These are phyloP conservation scores for Aspergillus fijiensis DNA, from an alignment of 2,329 filamentous ascomycete species.

Conservation along the genomic window DNA sequence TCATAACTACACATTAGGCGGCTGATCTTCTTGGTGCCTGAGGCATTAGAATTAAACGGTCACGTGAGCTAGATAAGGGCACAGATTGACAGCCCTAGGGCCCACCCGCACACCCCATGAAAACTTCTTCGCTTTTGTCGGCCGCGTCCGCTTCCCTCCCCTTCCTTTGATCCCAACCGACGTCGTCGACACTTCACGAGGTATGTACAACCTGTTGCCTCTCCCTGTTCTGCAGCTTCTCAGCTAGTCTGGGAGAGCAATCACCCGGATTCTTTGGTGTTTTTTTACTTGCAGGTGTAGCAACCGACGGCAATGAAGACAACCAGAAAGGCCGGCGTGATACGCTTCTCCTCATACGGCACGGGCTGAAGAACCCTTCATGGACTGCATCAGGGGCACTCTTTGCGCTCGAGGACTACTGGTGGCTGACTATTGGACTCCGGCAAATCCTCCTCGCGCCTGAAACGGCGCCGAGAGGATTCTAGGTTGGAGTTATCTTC, in stretches of 20 bases:
- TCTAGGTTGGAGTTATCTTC: background rate
- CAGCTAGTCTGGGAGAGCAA: slow-evolving; percentile 48
- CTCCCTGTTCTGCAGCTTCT: slow-evolving; percentile 33
- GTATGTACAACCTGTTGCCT: slow-evolving; percentile 37
- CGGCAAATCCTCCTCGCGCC: slow-evolving; percentile 11
- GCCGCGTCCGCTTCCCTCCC: slow-evolving; percentile 11
- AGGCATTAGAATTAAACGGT: slow-evolving; percentile 12
- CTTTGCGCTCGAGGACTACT: slow-evolving; percentile 65
- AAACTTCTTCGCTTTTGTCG: slow-evolving; percentile 22
- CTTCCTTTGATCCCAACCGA: slow-evolving; percentile 28
- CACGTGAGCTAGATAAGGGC: slow-evolving; percentile 35
- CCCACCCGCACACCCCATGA: slow-evolving; percentile 28
- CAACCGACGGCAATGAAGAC: slow-evolving; percentile 9
- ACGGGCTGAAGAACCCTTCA: slow-evolving; percentile 70
- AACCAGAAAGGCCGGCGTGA: slow-evolving; percentile 32
- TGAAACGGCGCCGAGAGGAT: slow-evolving; percentile 3
- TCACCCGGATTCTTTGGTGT: slow-evolving; percentile 30
- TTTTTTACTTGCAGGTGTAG: slow-evolving; percentile 15
- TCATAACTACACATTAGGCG: too few species aligned
- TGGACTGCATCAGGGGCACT: slow-evolving; percentile 56
- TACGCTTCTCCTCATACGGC: slow-evolving; percentile 46
- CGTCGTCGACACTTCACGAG: slow-evolving; percentile 37
- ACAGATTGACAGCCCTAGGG: slow-evolving; percentile 28
- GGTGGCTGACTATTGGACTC: slow-evolving; percentile 56
- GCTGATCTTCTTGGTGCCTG: slow-evolving; percentile 7